phyloP scores from a whole-genome alignment of 31 red algal genomes.

The Asparagopsis taxiformis region DNA sequence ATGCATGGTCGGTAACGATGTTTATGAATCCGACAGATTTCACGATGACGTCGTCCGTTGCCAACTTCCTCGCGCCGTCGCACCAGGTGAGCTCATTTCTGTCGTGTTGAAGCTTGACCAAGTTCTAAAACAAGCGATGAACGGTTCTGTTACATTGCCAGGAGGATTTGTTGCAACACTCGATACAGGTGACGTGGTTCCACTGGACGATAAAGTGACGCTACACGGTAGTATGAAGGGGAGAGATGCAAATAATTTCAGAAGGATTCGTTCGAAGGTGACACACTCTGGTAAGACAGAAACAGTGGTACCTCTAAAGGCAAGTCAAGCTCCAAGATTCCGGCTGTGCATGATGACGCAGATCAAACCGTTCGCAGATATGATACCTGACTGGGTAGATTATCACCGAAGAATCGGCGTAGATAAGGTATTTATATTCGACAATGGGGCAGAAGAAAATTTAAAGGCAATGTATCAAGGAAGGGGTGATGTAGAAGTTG shows the following conservation, averaged over 20 bases:
- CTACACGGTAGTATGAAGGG: background rate
- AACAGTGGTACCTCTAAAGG: no score
- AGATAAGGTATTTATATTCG: constrained; percentile 40
- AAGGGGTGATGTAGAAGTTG: constrained; percentile 42
- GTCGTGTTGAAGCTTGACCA: constrained; percentile 19
- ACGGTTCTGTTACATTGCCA: constrained; percentile 16
- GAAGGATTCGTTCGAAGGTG: constrained; percentile 5
- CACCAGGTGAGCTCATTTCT: constrained; percentile 7
- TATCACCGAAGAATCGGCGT: constrained; percentile 45
- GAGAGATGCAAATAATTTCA: constrained; percentile 2
- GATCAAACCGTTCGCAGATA: constrained; percentile 16
- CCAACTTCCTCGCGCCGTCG: constrained; percentile 10
- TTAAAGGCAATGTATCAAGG: background rate
- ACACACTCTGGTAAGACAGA: no score
- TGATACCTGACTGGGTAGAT: constrained; percentile 23
- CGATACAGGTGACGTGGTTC: constrained; percentile 19
- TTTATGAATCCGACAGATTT: constrained; percentile 5
- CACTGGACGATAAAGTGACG: background rate
- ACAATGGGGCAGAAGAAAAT: constrained; percentile 36
- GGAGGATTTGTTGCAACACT: constrained; percentile 9
- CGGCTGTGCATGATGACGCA: constrained; percentile 41
- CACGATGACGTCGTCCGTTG: constrained; percentile 18
- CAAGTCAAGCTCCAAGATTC: constrained; percentile 10
- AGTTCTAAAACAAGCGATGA: constrained; percentile 7
- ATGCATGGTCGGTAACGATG: constrained; percentile 34